phyloP scores from a whole-genome alignment of 2,329 filamentous ascomycete genomes.

The Fusarium continuum region DNA sequence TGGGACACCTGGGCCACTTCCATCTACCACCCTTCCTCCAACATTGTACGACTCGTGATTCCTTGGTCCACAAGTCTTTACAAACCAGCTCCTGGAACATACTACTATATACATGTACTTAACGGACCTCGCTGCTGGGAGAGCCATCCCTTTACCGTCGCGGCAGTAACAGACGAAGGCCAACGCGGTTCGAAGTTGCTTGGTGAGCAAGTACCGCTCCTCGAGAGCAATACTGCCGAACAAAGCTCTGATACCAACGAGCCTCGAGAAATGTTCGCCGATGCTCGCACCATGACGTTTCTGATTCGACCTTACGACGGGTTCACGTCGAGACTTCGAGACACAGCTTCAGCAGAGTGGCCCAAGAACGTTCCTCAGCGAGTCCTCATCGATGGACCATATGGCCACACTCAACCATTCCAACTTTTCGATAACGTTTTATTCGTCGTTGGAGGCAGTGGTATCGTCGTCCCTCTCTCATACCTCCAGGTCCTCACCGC shows the following conservation, averaged over 20 bases:
- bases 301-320: slow-evolving; percentile 58
- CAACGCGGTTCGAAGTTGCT: slow-evolving; percentile 31
- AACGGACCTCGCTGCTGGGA: slow-evolving; percentile 56
- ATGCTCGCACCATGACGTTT: slow-evolving; percentile 49
- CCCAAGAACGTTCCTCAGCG: slow-evolving; percentile 43
- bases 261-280: neutral
- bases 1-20: slow-evolving; percentile 50
- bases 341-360: slow-evolving; percentile 42
- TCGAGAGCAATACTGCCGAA: slow-evolving; percentile 31
- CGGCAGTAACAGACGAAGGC: slow-evolving; percentile 40
- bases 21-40: slow-evolving; percentile 50
- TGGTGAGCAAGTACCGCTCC: slow-evolving; percentile 47
- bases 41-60: slow-evolving; percentile 54
- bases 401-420: slow-evolving; percentile 53
- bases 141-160: slow-evolving; percentile 61
- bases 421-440: slow-evolving; percentile 51
- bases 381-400: slow-evolving; percentile 57
- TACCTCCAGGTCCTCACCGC: slow-evolving; percentile 47
- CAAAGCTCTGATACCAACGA: neutral
- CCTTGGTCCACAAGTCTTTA: slow-evolving; percentile 49
- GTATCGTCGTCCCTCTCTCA: slow-evolving; percentile 54
- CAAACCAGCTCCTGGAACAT: slow-evolving; percentile 52
- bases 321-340: slow-evolving; percentile 53
- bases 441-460: slow-evolving; percentile 57
- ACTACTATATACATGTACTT: slow-evolving; percentile 57